Conservation (phyloP, 345 rosid species). For the Eucalyptus viminalis region DNA sequence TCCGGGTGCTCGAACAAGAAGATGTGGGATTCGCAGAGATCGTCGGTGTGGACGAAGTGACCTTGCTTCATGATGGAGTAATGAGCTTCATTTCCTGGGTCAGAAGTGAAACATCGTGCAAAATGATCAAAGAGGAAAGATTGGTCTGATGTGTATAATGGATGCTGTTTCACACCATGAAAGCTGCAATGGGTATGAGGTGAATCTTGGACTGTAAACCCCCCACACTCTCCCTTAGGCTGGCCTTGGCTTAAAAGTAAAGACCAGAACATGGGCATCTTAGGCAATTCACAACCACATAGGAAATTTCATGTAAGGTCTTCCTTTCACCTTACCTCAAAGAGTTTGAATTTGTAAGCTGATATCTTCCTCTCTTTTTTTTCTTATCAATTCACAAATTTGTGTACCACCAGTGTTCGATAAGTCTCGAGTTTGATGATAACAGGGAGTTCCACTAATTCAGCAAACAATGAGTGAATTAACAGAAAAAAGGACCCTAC, state of each 20-base stretch:
- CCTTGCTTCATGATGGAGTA: constrained; percentile 74
- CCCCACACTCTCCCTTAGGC: background rate
- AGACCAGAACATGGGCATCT: background rate
- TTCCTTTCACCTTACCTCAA: background rate
- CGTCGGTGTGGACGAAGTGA: constrained; percentile 80
- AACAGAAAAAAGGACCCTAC: constrained; percentile 2
- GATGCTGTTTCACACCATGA: background rate
- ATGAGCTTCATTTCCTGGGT: constrained; percentile 66
- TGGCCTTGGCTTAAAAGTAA: background rate
- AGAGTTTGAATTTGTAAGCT: background rate
- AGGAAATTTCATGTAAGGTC: background rate
- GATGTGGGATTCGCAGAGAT: constrained; percentile 75
- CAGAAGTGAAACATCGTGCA: background rate
- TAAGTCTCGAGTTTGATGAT: background rate
- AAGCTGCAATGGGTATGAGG: background rate
- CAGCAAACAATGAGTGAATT: too few relatives aligned
- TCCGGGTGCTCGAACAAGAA: constrained; percentile 51
- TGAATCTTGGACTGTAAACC: background rate
- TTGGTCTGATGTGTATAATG: background rate
- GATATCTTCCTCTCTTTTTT: background rate
- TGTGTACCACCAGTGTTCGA: background rate
- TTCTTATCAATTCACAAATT: background rate
- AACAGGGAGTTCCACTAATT: background rate
- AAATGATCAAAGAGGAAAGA: background rate
- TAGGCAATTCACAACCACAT: background rate